Evolutionary conservation across 2,329 filamentous ascomycete genomes (phyloP), one percentile per base, ranked within the genome.

Genomic region (Diaporthe humulicola): DNA sequence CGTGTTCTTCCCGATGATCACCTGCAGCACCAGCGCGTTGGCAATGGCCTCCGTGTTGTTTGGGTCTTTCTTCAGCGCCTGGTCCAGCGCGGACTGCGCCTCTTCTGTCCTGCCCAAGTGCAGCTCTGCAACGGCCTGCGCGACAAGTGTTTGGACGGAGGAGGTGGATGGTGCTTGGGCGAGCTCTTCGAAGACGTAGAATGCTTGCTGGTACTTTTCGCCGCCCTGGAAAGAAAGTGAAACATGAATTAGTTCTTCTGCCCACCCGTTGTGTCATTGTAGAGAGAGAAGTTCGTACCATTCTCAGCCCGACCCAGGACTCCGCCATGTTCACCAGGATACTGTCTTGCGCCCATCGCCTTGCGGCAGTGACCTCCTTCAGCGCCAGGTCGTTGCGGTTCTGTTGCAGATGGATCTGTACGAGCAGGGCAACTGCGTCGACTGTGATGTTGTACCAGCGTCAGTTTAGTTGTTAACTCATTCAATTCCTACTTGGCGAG

Each of bases 111-210:
- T 91, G 69, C 95, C 96, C 38, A 98, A 91, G 82, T 98, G 97
- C 71, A 98, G 87, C 84, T 99, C 96, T 33, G 95, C 93, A 36
- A 98, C 92, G 36, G 96, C 96, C 86, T 98, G 97, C 28, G 95
- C 93, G 76, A 98, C 91, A 73, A 98, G 90, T 25, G 91, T 93
- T 78, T 92, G 89, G 70, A 93, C 89, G 22, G 94, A 94, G 66
- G 95, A 92, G 25, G 94, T 95, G 42, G 94, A 92, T 3, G 95
- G 93, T 38, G 94, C 93, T 82, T 98, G 95, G 6, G 97, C 96
- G 66, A 98, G 91, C 85, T 99, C 97, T 85, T 98, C 96, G 81
- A 95, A 98, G 76, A 98, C 96, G 88, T 99, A 98, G 85, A 98
- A 98, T 25, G 96, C 93, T 81, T 97, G 94, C 82, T 98, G 97